Conservation (phyloP, 1,139 yeast species). For the Ogataea hybrid region DNA sequence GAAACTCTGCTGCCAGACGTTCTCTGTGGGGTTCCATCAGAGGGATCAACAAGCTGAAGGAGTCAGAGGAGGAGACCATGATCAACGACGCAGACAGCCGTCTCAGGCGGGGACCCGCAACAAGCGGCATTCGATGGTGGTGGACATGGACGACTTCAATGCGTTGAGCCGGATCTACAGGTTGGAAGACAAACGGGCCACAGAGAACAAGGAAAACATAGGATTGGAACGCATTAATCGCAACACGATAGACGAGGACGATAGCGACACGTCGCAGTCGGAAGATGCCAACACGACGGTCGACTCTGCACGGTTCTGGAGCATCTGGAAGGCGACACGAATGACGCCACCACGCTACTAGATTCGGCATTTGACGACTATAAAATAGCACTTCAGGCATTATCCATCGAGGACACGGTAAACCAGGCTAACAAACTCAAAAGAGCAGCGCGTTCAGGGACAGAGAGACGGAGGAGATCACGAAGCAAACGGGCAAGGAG, state of each 20-base stretch:
- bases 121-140: conserved; percentile 16
- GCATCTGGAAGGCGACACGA: conserved; percentile 8
- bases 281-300: conserved; percentile 14
- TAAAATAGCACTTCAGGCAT: conserved; percentile 16
- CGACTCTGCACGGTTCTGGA: conserved; percentile 15
- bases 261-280: not conserved
- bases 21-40: conserved; percentile 22
- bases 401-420: conserved; percentile 8
- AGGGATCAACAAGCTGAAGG: conserved; percentile 9
- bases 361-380: conserved; percentile 21
- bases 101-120: not conserved
- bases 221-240: not conserved
- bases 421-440: conserved; percentile 7
- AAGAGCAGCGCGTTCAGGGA: conserved; percentile 16
- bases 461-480: conserved; percentile 11
- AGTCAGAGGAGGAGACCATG: conserved; percentile 6
- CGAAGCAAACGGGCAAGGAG: not conserved
- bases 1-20: conserved; percentile 16
- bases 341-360: conserved; percentile 16
- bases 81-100: conserved; percentile 2
- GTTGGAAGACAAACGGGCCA: conserved; percentile 4
- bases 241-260: conserved; percentile 1
- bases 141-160: conserved; percentile 8
- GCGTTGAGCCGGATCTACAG: conserved; percentile 9
- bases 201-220: conserved; percentile 7